phyloP scores from a whole-genome alignment of 306 rosid species.

The Malus asiatica region DNA sequence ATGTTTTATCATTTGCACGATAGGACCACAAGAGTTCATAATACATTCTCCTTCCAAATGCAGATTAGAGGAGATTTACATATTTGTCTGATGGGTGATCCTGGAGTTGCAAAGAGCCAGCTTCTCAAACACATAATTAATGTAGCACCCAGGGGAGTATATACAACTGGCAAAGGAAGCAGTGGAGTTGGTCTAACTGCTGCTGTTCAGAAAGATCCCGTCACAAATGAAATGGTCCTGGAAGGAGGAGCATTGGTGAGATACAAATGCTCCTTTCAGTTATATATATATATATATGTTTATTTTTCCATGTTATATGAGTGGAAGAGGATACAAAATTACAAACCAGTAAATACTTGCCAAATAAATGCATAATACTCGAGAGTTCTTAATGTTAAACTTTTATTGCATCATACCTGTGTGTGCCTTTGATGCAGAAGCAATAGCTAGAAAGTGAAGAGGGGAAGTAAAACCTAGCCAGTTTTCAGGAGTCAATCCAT shows the following conservation, averaged over 20 bases:
- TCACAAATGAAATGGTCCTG: conserved; percentile 95
- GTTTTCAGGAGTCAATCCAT: not conserved
- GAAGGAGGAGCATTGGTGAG: conserved; percentile 99
- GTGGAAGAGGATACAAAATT: not conserved
- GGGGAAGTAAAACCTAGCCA: not conserved
- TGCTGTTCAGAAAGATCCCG: conserved; percentile 98
- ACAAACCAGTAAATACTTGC: not conserved
- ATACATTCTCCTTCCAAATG: not conserved
- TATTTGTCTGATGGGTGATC: conserved; percentile 98
- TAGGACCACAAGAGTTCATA: not conserved
- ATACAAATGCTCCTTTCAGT: conserved; percentile 9
- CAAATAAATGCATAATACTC: not conserved
- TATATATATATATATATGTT: not conserved
- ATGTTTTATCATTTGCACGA: not conserved
- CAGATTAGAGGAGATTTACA: conserved; percentile 98
- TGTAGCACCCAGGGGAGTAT: conserved; percentile 95
- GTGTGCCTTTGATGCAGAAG: not conserved
- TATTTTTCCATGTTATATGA: not conserved
- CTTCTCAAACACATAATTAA: conserved; percentile 93
- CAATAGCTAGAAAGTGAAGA: not conserved
- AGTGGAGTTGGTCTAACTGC: conserved; percentile 99
- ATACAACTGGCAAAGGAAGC: conserved; percentile 97
- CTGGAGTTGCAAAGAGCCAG: conserved; percentile 99
- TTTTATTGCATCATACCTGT: not conserved
- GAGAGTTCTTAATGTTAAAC: not conserved